Evolutionary conservation across 2,329 filamentous ascomycete species (phyloP).

Genomic region (Alternaria rosae): DNA sequence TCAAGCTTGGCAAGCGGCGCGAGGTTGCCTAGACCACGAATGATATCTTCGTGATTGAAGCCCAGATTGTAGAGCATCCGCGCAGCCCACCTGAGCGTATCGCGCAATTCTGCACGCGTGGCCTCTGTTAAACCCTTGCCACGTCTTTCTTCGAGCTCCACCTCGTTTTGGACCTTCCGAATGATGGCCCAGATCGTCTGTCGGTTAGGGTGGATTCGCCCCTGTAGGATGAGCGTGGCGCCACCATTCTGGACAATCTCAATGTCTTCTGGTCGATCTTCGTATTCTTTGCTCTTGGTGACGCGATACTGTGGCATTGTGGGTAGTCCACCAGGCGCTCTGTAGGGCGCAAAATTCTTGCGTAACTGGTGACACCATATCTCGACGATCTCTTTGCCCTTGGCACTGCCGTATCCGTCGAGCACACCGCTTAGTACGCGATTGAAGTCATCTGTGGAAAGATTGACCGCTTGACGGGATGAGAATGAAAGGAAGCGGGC

Average conservation of each 20-base stretch:
- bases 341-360: conserved; percentile 31
- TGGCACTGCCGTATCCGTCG: conserved; percentile 55
- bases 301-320: conserved; percentile 38
- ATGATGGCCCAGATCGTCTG: conserved; percentile 45
- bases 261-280: conserved; percentile 38
- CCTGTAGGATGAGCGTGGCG: conserved; percentile 35
- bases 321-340: conserved; percentile 44
- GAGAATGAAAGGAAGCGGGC: conserved; percentile 41
- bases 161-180: conserved; percentile 44
- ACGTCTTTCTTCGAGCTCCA: conserved; percentile 24
- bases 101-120: conserved; percentile 29
- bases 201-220: conserved; percentile 40
- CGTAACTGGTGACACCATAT: conserved; percentile 52
- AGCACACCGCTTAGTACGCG: conserved; percentile 63
- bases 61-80: conserved; percentile 42
- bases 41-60: conserved; percentile 43
- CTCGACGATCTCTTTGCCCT: conserved; percentile 58
- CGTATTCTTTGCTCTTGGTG: conserved; percentile 33
- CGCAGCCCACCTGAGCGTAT: conserved; percentile 44
- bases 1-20: conserved; percentile 41
- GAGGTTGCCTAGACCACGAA: conserved; percentile 41
- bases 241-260: conserved; percentile 39
- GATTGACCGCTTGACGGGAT: conserved; percentile 31
- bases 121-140: conserved; percentile 19
- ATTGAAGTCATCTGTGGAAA: conserved; percentile 57